phyloP scores from a whole-genome alignment of 306 rosid genomes.

The Sicyos baderoa region DNA sequence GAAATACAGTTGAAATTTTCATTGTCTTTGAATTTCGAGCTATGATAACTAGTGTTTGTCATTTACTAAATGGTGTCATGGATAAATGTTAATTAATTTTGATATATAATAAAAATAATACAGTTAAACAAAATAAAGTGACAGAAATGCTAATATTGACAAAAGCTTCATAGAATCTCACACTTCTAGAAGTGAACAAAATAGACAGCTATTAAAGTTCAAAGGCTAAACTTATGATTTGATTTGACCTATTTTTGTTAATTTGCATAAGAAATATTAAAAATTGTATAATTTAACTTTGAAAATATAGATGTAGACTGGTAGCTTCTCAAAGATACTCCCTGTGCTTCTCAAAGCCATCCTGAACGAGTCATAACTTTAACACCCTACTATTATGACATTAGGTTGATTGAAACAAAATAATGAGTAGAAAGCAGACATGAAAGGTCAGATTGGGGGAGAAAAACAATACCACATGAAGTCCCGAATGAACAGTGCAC shows the following conservation, averaged over 20 bases:
- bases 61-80: background rate
- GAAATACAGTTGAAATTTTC: background rate
- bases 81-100: background rate
- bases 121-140: too few relatives aligned
- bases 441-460: conserved; percentile 2
- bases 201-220: background rate
- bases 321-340: background rate
- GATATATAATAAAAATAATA: too few relatives aligned
- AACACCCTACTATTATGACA: background rate
- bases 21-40: background rate
- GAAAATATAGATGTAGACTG: background rate
- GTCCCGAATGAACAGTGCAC: conserved; percentile 74
- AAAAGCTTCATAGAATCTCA: background rate
- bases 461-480: conserved; percentile 69
- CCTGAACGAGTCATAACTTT: background rate
- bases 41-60: too few relatives aligned
- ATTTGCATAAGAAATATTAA: background rate
- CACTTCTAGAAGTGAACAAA: background rate
- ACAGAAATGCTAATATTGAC: background rate
- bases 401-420: background rate
- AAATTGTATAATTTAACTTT: background rate
- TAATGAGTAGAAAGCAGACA: background rate
- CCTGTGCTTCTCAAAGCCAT: background rate
- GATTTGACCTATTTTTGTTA: background rate
- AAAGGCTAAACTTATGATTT: background rate